Conservation (phyloP, 306 rosid species). For the Begonia loranthoides region DNA sequence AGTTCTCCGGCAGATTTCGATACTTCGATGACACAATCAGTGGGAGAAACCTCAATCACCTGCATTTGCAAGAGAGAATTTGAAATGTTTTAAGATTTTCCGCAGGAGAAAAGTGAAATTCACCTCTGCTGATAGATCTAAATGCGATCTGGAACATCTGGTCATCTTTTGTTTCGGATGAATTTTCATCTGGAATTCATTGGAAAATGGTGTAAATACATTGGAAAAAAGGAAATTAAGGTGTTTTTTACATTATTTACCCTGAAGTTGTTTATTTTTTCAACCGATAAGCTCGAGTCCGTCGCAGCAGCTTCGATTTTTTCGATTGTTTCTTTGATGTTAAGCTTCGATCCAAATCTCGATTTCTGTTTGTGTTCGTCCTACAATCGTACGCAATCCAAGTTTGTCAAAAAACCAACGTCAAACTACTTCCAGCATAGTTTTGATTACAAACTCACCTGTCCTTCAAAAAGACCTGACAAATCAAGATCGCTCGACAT, state of each 20-base stretch:
- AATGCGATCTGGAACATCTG: slow-evolving; percentile 45
- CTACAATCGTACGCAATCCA: slow-evolving; percentile 24
- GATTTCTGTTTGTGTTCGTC: slow-evolving; percentile 27
- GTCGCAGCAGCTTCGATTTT: slow-evolving; percentile 78
- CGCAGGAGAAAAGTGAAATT: background rate
- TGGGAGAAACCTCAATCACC: slow-evolving; percentile 78
- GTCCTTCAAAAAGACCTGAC: slow-evolving; percentile 69
- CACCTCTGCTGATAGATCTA: slow-evolving; percentile 66
- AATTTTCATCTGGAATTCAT: slow-evolving; percentile 41
- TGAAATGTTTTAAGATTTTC: slow-evolving; percentile 1
- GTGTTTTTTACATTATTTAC: slow-evolving; percentile 10
- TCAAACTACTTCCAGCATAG: slow-evolving; percentile 1
- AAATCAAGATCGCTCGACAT: slow-evolving; percentile 78
- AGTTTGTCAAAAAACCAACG: background rate
- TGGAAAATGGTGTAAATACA: background rate
- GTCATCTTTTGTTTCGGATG: slow-evolving; percentile 35
- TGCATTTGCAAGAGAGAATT: slow-evolving; percentile 18
- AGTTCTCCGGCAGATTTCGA: slow-evolving; percentile 62
- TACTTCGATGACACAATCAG: slow-evolving; percentile 58
- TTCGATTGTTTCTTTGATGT: slow-evolving; percentile 44
- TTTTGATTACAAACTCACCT: slow-evolving; percentile 28
- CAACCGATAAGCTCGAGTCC: slow-evolving; percentile 37
- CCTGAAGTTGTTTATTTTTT: slow-evolving; percentile 41
- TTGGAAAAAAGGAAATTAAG: slow-evolving; percentile 4
- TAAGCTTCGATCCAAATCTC: slow-evolving; percentile 52